Evolutionary conservation across 164 flowering plant species (phyloP).

Genomic region (Houttuynia cordata): DNA sequence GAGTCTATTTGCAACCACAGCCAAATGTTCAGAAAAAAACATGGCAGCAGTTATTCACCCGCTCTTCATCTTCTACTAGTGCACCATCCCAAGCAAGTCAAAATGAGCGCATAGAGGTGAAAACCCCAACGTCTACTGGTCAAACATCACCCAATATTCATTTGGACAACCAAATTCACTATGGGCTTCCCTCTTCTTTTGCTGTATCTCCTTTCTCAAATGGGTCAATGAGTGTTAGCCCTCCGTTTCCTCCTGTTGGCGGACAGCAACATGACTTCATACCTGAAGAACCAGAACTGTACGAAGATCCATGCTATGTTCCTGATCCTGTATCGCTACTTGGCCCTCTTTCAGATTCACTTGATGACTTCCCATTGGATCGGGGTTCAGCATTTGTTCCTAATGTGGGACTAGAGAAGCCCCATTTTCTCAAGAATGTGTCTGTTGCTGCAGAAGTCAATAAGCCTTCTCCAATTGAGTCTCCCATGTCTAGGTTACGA

Average conservation of each 20-base stretch:
- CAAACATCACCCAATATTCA: conserved; percentile 27
- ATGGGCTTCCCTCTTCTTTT: conserved; percentile 52
- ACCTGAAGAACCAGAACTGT: conserved; percentile 64
- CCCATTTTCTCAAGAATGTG: conserved; percentile 31
- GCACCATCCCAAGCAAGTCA: conserved; percentile 10
- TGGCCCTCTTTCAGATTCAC: conserved; percentile 96
- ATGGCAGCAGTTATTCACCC: conserved; percentile 88
- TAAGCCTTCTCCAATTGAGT: conserved; percentile 87
- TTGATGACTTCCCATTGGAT: conserved; percentile 77
- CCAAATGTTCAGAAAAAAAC: conserved; percentile 51
- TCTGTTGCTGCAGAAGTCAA: conserved; percentile 37
- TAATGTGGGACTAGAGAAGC: conserved; percentile 29
- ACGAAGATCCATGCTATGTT: conserved; percentile 88
- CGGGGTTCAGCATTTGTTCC: conserved; percentile 40
- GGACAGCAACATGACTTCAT: conserved; percentile 27
- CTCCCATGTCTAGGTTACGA: conserved; percentile 64
- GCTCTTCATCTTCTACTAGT: conserved; percentile 38
- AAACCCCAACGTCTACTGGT: conserved; percentile 19
- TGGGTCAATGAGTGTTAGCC: conserved; percentile 22
- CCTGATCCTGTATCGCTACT: conserved; percentile 82
- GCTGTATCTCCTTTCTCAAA: conserved; percentile 30
- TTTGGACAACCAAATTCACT: conserved; percentile 47
- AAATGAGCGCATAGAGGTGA: conserved; percentile 7
- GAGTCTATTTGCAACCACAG: conserved; percentile 30
- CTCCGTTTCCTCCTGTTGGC: conserved; percentile 31